Evolutionary conservation across 2,329 filamentous ascomycete species (phyloP), one percentile per base, ranked within the genome.

Genomic region (Lecanoromycetidae sp.): DNA sequence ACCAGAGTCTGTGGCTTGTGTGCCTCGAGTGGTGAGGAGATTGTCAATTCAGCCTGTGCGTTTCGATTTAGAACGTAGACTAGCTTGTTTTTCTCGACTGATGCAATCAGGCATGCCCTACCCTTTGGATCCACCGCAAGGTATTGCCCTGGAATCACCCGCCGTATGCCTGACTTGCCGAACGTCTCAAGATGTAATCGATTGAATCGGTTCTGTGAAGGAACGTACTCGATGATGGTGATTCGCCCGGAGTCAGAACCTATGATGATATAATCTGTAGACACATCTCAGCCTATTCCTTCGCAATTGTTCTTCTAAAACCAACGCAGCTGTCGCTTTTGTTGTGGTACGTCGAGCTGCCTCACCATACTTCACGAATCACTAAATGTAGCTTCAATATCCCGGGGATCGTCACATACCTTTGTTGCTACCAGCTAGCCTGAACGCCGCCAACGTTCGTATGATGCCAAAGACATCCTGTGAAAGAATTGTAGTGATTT

Each of bases 11-110:
- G 87, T 10, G 87, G 80, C 64, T 91, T 94, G 66, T 98, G 90
- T 2, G 91, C 93, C 66, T 98, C 93, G 15, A 98, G 75, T 0
- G 91, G 91, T 12, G 91, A 98, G 4, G 91, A 98, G 42, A 98
- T 98, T 33, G 88, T 93, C 58, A 98, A 78, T 64, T 94, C 86
- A 15, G 88, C 88, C 66, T 96, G 87, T 3, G 87, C 78, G 67
- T 94, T 94, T 55, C 93, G 82, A 66, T 96, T 96, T 56, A 98
- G 74, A 59, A 98, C 90, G 67, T 98, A 99, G 56, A 98, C 91
- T 48, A 99, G 82, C 71, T 98, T 98, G 71, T 96, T 98, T 76
- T 98, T 98, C 69, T 99, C 93, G 46, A 90, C 76, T 4, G 88
- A 90, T 8, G 91, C 87, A 52, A 96, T 85, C 61, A 99, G 75